Conservation (phyloP, 768 basidiomycete species). For the Peribolospora kevripleyi region DNA sequence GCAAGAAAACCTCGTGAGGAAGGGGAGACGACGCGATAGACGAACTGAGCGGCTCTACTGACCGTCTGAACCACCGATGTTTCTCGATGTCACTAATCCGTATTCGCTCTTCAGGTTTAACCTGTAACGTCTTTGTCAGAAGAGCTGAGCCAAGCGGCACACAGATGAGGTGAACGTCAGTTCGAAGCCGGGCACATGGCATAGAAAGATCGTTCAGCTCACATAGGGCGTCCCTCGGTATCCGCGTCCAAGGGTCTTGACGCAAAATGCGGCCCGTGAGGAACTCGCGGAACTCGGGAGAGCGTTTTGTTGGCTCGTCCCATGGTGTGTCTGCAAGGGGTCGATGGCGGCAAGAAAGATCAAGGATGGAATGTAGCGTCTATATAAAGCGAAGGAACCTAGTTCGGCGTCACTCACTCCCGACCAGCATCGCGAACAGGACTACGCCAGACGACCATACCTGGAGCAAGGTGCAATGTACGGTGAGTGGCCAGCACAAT, state of each 20-base stretch:
- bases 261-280: conserved; percentile 45
- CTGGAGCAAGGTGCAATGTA: too few species aligned
- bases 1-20: not conserved
- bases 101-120: conserved; percentile 44
- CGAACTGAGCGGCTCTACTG: conserved; percentile 8
- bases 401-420: conserved; percentile 32
- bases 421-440: conserved; percentile 64
- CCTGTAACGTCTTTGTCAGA: conserved; percentile 43
- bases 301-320: conserved; percentile 67
- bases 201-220: conserved; percentile 13
- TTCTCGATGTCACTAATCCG: conserved; percentile 32
- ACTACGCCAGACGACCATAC: conserved; percentile 84
- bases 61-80: conserved; percentile 60
- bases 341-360: not conserved
- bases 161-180: conserved; percentile 12
- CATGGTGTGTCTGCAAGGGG: conserved; percentile 65
- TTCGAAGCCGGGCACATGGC: not conserved
- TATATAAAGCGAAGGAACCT: not conserved
- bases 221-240: conserved; percentile 40
- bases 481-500: too few species aligned
- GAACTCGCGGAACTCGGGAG: conserved; percentile 58
- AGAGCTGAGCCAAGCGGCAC: conserved; percentile 30
- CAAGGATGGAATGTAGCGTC: not conserved
- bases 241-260: conserved; percentile 53
- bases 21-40: not conserved